A percentile compares a stretch with the other conserved stretches of the same genome.
Conservation (phyloP, 1,139 yeast species). For the Sugiyamaella neomexicana region DNA sequence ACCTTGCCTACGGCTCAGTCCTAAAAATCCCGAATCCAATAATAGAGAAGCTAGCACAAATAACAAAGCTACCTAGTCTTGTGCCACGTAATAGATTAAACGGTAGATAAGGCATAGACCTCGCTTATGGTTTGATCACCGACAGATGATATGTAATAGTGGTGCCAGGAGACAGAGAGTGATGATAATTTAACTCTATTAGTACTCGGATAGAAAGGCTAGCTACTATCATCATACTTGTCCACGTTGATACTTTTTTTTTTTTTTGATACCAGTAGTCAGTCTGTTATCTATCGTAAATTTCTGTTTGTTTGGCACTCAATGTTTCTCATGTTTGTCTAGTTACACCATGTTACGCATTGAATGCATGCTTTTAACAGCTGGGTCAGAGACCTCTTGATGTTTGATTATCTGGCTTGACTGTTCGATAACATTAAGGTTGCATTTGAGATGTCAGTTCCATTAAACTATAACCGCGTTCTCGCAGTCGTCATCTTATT, state of each 20-base stretch:
- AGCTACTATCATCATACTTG: background rate
- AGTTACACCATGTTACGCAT: background rate
- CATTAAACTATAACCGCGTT: slow-evolving; percentile 5
- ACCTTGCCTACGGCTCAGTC: no score
- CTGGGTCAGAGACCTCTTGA: background rate
- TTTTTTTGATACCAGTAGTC: background rate
- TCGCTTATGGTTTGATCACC: background rate
- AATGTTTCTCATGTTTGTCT: background rate
- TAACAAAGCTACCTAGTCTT: no score
- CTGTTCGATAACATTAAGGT: slow-evolving; percentile 12
- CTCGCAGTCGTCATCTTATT: background rate
- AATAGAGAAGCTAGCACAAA: no score
- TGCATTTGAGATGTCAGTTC: slow-evolving; percentile 9
- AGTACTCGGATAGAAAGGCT: background rate
- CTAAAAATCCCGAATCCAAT: no score
- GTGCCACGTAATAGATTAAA: no score
- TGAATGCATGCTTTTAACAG: slow-evolving; percentile 1
- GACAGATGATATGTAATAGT: background rate
- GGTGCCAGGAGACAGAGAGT: background rate
- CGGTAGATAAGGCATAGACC: background rate
- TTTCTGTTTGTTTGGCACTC: background rate
- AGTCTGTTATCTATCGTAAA: background rate
- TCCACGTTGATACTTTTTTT: background rate
- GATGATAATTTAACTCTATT: background rate
- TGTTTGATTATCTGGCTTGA: slow-evolving; percentile 1